These are phyloP conservation scores for Borovskyia barvae DNA, from an alignment of 208 protist genomes.

Conservation along the genomic window DNA sequence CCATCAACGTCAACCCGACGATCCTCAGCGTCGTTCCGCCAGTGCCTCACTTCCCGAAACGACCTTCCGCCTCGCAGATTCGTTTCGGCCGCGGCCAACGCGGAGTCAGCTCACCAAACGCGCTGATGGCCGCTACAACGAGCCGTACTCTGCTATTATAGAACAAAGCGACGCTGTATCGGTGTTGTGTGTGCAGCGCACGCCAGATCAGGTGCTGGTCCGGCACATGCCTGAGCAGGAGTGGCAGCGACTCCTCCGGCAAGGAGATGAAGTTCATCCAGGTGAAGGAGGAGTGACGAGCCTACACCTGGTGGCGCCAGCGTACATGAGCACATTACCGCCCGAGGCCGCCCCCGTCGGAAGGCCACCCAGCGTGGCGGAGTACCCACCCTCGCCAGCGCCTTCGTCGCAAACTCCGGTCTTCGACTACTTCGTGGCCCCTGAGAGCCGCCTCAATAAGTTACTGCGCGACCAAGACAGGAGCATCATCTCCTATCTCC, in stretches of 20 bases:
- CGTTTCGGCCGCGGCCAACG: slow-evolving; percentile 13
- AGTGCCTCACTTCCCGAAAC: not conserved
- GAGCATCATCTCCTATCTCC: slow-evolving; percentile 2
- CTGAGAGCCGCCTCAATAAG: slow-evolving; percentile 11
- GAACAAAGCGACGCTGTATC: slow-evolving; percentile 13
- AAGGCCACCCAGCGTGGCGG: not conserved
- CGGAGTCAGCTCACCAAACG: slow-evolving; percentile 8
- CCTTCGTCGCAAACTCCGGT: slow-evolving; percentile 7
- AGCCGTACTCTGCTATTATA: slow-evolving; percentile 24
- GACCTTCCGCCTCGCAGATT: slow-evolving; percentile 1
- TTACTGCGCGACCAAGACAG: not conserved
- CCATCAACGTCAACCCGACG: not conserved
- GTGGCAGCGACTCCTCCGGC: slow-evolving; percentile 23
- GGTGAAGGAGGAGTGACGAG: slow-evolving; percentile 19
- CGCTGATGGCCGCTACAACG: slow-evolving; percentile 23
- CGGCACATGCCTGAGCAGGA: slow-evolving; percentile 30
- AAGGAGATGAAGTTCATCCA: slow-evolving; percentile 22
- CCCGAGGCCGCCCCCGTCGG: not conserved
- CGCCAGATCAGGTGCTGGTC: slow-evolving; percentile 19
- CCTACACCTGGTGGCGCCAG: slow-evolving; percentile 17
- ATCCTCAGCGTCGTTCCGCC: not conserved
- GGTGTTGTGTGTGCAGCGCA: slow-evolving; percentile 24
- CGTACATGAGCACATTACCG: slow-evolving; percentile 12
- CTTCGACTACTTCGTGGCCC: slow-evolving; percentile 28
- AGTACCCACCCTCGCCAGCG: not conserved